Conservation (phyloP, 2,329 filamentous ascomycete genomes). For the Didymellaceae sp. region DNA sequence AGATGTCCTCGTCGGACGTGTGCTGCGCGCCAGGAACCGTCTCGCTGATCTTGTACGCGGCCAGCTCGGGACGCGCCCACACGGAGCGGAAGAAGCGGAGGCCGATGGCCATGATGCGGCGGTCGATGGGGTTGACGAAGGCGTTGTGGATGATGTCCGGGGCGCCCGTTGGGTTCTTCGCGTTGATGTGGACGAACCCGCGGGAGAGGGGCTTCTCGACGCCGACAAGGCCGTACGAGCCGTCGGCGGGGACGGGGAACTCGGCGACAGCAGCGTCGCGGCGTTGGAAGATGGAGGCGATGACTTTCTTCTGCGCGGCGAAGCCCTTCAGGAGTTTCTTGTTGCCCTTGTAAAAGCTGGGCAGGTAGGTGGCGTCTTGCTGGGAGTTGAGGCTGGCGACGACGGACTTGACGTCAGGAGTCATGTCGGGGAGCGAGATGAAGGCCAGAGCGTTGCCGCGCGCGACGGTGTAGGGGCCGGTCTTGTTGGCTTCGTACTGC, state of each 20-base stretch:
- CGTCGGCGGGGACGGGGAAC: slow-evolving; percentile 47
- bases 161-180: slow-evolving; percentile 37
- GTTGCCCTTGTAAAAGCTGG: slow-evolving; percentile 31
- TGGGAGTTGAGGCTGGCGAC: slow-evolving; percentile 30
- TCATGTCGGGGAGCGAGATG: slow-evolving; percentile 35
- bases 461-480: slow-evolving; percentile 38
- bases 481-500: slow-evolving; percentile 41
- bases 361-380: slow-evolving; percentile 30
- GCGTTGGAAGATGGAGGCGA: slow-evolving; percentile 32
- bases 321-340: slow-evolving; percentile 30
- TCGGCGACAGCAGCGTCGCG: slow-evolving; percentile 33
- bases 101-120: slow-evolving; percentile 39
- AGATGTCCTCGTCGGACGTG: slow-evolving; percentile 31
- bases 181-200: slow-evolving; percentile 45
- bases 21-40: slow-evolving; percentile 32
- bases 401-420: slow-evolving; percentile 18
- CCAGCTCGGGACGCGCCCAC: slow-evolving; percentile 36
- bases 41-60: slow-evolving; percentile 31
- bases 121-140: slow-evolving; percentile 37
- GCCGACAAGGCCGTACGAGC: slow-evolving; percentile 32
- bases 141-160: slow-evolving; percentile 37
- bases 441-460: slow-evolving; percentile 36
- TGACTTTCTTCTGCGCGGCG: slow-evolving; percentile 30
- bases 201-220: slow-evolving; percentile 44
- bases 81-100: slow-evolving; percentile 44